phyloP scores from a whole-genome alignment of 2,329 filamentous ascomycete species.

The Penicillium sp. region DNA sequence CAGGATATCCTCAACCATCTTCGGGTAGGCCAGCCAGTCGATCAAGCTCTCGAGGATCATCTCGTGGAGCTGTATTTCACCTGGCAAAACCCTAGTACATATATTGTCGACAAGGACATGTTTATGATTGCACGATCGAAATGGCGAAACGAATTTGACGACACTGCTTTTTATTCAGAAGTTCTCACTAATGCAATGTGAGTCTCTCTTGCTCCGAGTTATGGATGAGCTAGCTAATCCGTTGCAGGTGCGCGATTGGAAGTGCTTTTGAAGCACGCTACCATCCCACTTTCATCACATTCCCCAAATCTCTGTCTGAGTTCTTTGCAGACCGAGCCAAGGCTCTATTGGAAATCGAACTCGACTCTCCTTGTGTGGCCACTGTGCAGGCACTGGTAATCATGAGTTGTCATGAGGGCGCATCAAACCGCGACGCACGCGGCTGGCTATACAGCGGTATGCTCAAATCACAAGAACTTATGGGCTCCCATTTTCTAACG shows the following conservation, averaged over 20 bases:
- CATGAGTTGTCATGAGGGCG: constrained; percentile 49
- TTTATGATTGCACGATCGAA: constrained; percentile 37
- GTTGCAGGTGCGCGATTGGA: constrained; percentile 42
- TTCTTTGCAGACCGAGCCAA: constrained; percentile 48
- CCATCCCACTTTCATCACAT: constrained; percentile 46
- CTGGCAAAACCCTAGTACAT: constrained; percentile 52
- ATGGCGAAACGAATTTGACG: constrained; percentile 41
- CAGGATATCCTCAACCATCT: constrained; percentile 46
- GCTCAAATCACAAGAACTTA: constrained; percentile 1
- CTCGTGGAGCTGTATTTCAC: constrained; percentile 50
- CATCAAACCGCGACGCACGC: constrained; percentile 46
- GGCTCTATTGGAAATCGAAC: constrained; percentile 49
- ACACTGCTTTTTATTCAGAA: constrained; percentile 44
- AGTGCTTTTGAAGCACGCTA: constrained; percentile 48
- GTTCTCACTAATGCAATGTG: constrained; percentile 47
- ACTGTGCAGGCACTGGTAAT: constrained; percentile 52
- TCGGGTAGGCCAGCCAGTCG: constrained; percentile 44
- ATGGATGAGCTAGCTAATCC: background rate
- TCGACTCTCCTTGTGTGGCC: constrained; percentile 51
- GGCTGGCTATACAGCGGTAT: constrained; percentile 52
- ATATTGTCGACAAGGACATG: constrained; percentile 49
- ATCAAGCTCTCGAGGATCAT: constrained; percentile 46
- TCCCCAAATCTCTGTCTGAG: constrained; percentile 38
- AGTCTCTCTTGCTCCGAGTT: background rate
- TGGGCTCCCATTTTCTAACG: background rate